These are phyloP conservation scores for Coemansia sp. DNA, from an alignment of 192 early-diverging fungal genomes.

Conservation along the genomic window DNA sequence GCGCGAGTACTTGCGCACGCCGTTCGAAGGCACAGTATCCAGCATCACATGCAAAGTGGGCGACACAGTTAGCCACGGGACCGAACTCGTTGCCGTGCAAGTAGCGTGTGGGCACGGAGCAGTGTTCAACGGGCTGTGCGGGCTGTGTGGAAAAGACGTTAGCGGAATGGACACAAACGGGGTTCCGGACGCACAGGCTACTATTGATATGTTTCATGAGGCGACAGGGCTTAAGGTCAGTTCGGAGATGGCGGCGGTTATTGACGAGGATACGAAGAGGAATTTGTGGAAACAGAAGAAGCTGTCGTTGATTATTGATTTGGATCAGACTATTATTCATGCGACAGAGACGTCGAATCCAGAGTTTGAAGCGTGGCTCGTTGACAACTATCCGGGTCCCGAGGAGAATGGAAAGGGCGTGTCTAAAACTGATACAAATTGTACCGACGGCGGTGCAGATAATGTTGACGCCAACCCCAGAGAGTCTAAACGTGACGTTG, in stretches of 20 bases:
- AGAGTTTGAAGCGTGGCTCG: constrained; percentile 35
- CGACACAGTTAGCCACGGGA: constrained; percentile 21
- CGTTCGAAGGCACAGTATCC: constrained; percentile 38
- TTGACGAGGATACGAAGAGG: constrained; percentile 22
- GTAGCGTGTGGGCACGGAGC: constrained; percentile 74
- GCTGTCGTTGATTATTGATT: constrained; percentile 90
- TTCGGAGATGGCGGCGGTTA: constrained; percentile 22
- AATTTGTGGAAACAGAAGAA: constrained; percentile 67
- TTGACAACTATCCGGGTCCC: constrained; percentile 42
- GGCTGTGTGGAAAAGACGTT: constrained; percentile 75
- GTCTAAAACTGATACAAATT: neutral
- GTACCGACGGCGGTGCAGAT: neutral
- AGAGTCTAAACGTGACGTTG: no score
- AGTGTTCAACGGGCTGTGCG: constrained; percentile 77
- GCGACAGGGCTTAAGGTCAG: constrained; percentile 68
- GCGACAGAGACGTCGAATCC: constrained; percentile 57
- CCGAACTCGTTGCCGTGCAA: constrained; percentile 28
- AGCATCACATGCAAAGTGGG: constrained; percentile 11
- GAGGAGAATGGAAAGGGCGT: neutral
- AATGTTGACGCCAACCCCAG: no score
- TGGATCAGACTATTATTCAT: constrained; percentile 98
- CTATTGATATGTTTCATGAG: constrained; percentile 80
- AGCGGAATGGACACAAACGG: constrained; percentile 34
- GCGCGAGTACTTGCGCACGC: constrained; percentile 43
- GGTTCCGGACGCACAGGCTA: constrained; percentile 60